phyloP scores from a whole-genome alignment of 805 yeast species.

The Clavispora fructus region DNA sequence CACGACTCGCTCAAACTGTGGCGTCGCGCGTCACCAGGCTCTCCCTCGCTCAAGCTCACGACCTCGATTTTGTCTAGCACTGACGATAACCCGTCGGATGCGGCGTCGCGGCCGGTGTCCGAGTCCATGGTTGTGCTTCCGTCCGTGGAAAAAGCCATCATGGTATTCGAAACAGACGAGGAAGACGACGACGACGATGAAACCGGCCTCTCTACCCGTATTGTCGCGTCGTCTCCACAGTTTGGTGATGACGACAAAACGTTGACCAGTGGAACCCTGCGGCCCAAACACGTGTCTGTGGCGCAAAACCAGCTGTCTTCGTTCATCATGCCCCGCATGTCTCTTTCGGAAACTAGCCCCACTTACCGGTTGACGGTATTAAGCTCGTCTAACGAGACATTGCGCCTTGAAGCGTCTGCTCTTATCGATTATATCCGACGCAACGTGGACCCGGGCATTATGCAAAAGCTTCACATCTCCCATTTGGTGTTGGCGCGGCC shows the following conservation, averaged over 20 bases:
- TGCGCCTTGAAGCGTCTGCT: conserved; percentile 17
- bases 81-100: conserved; percentile 11
- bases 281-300: not conserved
- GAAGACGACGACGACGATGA: conserved; percentile 23
- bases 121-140: conserved; percentile 21
- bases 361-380: conserved; percentile 19
- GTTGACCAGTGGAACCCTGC: not conserved
- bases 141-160: conserved; percentile 17
- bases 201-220: not conserved
- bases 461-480: conserved; percentile 4
- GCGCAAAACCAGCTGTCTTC: conserved; percentile 5
- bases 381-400: conserved; percentile 11
- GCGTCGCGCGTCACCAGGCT: not conserved
- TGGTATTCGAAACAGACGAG: conserved; percentile 40
- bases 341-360: conserved; percentile 17
- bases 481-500: conserved; percentile 3
- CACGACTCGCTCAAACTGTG: conserved; percentile 4
- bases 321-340: conserved; percentile 37
- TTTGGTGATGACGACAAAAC: conserved; percentile 5
- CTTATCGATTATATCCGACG: conserved; percentile 15
- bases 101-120: not conserved
- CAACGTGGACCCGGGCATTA: not conserved
- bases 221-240: not conserved
- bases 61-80: conserved; percentile 23
- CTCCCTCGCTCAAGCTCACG: conserved; percentile 3